Percentiles rank a stretch among this genome's conserved stretches.
Evolutionary conservation across 306 rosid genomes (phyloP).

Genomic region (Hippophae tibetana): DNA sequence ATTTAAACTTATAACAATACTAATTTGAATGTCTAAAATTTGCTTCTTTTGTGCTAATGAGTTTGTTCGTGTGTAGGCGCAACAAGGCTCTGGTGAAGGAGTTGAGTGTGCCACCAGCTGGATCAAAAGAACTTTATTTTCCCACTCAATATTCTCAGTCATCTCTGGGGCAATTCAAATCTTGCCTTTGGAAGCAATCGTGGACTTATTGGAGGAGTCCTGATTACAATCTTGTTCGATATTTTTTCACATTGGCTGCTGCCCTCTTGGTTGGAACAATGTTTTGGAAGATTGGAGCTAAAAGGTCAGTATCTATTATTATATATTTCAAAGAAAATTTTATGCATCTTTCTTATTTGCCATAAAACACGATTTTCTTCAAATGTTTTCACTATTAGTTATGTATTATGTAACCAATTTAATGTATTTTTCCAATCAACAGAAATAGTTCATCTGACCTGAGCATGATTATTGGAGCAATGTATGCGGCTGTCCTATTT

Average conservation of each 20-base stretch:
- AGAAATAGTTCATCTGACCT: conserved; percentile 27
- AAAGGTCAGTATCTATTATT: not conserved
- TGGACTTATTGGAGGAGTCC: conserved; percentile 72
- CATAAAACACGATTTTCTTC: too few species aligned
- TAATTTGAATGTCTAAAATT: too few species aligned
- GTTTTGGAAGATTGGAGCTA: conserved; percentile 30
- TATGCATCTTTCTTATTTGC: too few species aligned
- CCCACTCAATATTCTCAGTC: conserved; percentile 44
- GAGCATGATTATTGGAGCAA: conserved; percentile 43
- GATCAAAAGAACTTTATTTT: conserved; percentile 49
- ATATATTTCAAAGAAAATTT: too few species aligned
- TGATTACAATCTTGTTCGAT: conserved; percentile 30
- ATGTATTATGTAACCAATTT: too few species aligned
- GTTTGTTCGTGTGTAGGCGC: conserved; percentile 24
- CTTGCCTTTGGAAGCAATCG: conserved; percentile 66
- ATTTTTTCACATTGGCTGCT: conserved; percentile 20
- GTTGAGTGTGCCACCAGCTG: conserved; percentile 33
- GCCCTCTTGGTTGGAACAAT: conserved; percentile 45
- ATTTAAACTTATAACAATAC: too few species aligned
- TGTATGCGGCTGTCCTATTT: conserved; percentile 42
- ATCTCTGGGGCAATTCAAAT: conserved; percentile 36
- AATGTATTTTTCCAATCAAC: not conserved
- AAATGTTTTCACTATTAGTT: too few species aligned
- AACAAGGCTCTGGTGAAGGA: conserved; percentile 42
- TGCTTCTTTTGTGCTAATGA: too few species aligned